These are phyloP conservation scores for Tetrapisispora iriomotensis DNA, from an alignment of 805 yeast genomes.

Conservation along the genomic window DNA sequence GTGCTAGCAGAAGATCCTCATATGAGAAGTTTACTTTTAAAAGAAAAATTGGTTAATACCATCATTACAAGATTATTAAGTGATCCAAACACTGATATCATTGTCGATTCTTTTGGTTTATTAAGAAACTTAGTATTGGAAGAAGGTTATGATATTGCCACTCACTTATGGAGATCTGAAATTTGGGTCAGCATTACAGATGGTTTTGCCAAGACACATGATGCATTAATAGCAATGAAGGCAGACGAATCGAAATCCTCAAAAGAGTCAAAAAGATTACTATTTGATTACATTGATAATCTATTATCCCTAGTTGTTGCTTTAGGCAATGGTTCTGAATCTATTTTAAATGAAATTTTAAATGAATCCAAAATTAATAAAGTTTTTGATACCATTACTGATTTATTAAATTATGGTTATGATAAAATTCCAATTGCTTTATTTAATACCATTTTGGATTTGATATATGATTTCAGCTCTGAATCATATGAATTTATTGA, in stretches of 20 bases:
- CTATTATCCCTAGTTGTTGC: conserved; percentile 58
- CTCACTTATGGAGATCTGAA: conserved; percentile 65
- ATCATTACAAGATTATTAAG: conserved; percentile 54
- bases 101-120: conserved; percentile 72
- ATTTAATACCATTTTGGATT: conserved; percentile 45
- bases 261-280: conserved; percentile 35
- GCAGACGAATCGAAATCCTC: conserved; percentile 9
- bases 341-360: conserved; percentile 39
- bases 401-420: conserved; percentile 23
- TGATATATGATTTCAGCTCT: conserved; percentile 50
- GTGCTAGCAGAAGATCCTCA: conserved; percentile 60
- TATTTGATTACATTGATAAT: conserved; percentile 66
- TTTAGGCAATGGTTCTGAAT: conserved; percentile 53
- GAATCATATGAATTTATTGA: conserved; percentile 47
- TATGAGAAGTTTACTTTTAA: conserved; percentile 53
- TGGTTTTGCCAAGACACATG: conserved; percentile 42
- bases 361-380: conserved; percentile 18
- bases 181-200: conserved; percentile 55
- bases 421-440: conserved; percentile 33
- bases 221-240: conserved; percentile 37
- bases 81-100: conserved; percentile 64
- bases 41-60: conserved; percentile 58
- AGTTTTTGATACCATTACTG: conserved; percentile 21
- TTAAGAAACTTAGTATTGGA: conserved; percentile 72
- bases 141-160: conserved; percentile 78